phyloP scores from a whole-genome alignment of 2,329 filamentous ascomycete genomes.

The Verticillium nonalfalfae region DNA sequence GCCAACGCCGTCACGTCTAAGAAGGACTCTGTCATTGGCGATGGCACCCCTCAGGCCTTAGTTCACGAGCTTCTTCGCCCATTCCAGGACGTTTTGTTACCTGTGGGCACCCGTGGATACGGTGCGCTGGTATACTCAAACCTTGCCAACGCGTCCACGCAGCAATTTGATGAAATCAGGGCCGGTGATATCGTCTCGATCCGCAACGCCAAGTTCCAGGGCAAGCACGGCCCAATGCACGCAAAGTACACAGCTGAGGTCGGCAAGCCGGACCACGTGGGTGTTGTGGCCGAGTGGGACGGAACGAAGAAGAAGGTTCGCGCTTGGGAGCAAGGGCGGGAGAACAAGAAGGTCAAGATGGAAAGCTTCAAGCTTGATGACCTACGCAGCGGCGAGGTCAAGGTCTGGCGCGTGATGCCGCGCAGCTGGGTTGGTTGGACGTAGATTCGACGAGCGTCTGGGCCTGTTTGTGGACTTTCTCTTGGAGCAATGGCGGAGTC shows the following conservation, averaged over 20 bases:
- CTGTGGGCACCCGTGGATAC: constrained; percentile 83
- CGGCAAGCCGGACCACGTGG: constrained; percentile 84
- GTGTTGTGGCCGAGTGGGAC: constrained; percentile 91
- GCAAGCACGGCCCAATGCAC: constrained; percentile 92
- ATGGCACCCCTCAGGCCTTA: constrained; percentile 73
- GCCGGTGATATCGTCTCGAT: constrained; percentile 89
- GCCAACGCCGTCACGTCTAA: constrained; percentile 62
- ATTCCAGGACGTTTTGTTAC: constrained; percentile 66
- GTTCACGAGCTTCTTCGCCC: constrained; percentile 74
- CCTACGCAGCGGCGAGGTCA: constrained; percentile 86
- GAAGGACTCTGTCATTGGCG: constrained; percentile 75
- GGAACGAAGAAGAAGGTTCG: constrained; percentile 97
- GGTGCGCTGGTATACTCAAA: constrained; percentile 93
- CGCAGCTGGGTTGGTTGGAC: constrained; percentile 90
- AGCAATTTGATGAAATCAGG: constrained; percentile 88
- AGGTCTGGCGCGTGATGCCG: constrained; percentile 94
- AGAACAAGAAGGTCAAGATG: constrained; percentile 87
- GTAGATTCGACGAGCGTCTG: constrained; percentile 28
- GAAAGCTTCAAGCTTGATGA: constrained; percentile 95
- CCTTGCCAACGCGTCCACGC: constrained; percentile 85
- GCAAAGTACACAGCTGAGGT: constrained; percentile 88
- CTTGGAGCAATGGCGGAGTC: background rate
- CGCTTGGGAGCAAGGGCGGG: constrained; percentile 90
- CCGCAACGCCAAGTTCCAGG: constrained; percentile 89
- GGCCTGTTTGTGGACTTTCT: background rate